Evolutionary conservation across 192 early-diverging fungal species (phyloP).

Genomic region (Backusella australiensis): DNA sequence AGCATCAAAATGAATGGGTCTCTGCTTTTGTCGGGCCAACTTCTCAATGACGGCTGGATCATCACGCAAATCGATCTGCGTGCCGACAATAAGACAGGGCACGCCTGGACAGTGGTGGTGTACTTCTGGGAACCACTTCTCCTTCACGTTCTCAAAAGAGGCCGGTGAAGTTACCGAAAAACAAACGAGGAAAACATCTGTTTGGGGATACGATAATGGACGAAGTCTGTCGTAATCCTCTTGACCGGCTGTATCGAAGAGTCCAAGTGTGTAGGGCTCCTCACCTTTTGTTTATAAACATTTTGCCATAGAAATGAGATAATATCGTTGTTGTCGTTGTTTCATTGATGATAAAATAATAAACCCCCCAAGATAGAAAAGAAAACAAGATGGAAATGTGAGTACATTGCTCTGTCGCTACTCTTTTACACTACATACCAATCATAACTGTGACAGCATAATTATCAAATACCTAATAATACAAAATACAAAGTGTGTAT

Average conservation of each 20-base stretch:
- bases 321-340: neutral
- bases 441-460: constrained; percentile 99
- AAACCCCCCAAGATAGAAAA: neutral
- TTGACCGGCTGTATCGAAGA: constrained; percentile 97
- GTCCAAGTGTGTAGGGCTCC: constrained; percentile 92
- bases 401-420: neutral
- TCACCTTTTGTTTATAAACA: constrained; percentile 39
- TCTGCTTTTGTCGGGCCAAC: constrained; percentile 77
- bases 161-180: constrained; percentile 91
- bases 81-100: constrained; percentile 93
- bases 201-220: constrained; percentile 92
- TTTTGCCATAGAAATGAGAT: neutral
- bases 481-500: neutral
- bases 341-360: neutral
- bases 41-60: constrained; percentile 78
- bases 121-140: constrained; percentile 97
- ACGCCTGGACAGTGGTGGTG: constrained; percentile 96
- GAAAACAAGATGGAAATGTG: neutral
- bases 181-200: constrained; percentile 93
- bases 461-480: constrained; percentile 87
- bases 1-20: constrained; percentile 74
- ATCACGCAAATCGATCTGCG: constrained; percentile 85
- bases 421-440: constrained; percentile 43
- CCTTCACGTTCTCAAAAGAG: constrained; percentile 93
- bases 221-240: constrained; percentile 95